Evolutionary conservation across 1,284 basidiomycete species (phyloP), one percentile per base, ranked within the genome.

Genomic region (Moesziomyces antarcticus): DNA sequence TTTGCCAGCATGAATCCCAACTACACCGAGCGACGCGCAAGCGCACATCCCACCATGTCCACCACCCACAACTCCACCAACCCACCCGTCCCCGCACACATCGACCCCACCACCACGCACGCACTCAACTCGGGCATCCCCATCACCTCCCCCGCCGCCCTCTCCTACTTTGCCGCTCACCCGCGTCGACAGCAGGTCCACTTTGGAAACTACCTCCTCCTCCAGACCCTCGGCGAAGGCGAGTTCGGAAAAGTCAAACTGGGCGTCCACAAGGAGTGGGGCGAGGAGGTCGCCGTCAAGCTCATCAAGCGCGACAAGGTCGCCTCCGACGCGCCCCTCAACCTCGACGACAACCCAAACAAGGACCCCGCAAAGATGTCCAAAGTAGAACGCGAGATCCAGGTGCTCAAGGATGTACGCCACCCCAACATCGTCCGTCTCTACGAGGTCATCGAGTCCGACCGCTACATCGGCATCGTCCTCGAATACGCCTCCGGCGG

Each of bases 241-340:
- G 97, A 99, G 87, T 99, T 99, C 84, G 97, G 96, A 59, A 99
- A 99, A 85, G 96, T 99, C 86, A 99, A 99, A 85, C 90, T 99
- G 25, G 97, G 97, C 10, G 88, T 99, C 48, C 96, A 99, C 84
- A 91, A 93, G 53, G 75, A 85, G 73, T 98, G 92, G 90, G 96
- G 94, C 27, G 95, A 98, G 85, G 96, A 99, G 84, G 95, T 97
- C n/a, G 97, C 97, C 16, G 94, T 99, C 84, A 99, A 99, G 87
- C 88, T 99, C 73, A 98, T 99, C 82, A 90, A 95, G 66, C 87
- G 94, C 50, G 94, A 94, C 35, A 97, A 92, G 84, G 90, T 99
- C 64, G 95, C 97, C 77, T 91, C 89, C 56, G 88, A 90, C 7
- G 56, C 56, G 14, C 62, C 58, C 3, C 67, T 80, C 54, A 57